Evolutionary conservation across 495 filamentous ascomycete genomes (phyloP), one percentile per base, ranked within the genome.

Genomic region (Penicillium parvum): DNA sequence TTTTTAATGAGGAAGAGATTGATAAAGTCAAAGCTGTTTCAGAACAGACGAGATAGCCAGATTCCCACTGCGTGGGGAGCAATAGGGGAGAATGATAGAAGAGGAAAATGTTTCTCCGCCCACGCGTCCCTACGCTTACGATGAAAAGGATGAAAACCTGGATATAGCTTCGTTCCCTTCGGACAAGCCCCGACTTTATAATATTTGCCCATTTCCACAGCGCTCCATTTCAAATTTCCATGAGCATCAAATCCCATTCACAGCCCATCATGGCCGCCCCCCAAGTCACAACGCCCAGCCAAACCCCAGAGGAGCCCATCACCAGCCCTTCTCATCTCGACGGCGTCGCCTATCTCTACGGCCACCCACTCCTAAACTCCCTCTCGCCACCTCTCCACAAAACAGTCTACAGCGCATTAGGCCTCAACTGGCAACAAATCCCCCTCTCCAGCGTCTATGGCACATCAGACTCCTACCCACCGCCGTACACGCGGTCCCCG

Each of bases 351-450:
- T 71, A 71, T 39, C 62, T 75, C 6, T 75, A 73, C 53, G 70
- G 71, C 27, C 69, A 78, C 55, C 77, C 76, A 0, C 73, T 81
- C 19, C 61, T 78, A 6, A 83, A 85, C 55, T 86, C 82, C n/a
- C 68, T 85, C 58, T 85, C 82, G 8, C 84, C 84, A 1, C 72
- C 81, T 12, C 72, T 88, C 8, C 84, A 87, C 59, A 64, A 76
- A 47, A 78, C 81, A 23, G 71, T 86, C 41, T 88, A 82, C 71
- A 58, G 67, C 25, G 53, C 64, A 4, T 62, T 85, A 7, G 66
- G 66, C 30, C 72, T 84, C 37, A 75, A 76, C 49, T 85, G 82
- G 76, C 70, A 63, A 28, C 80, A 86, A 51, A 68, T 79, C 40
- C 75, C 67, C 4, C 58, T 71, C 11, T 71, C 65, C 44, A 69